Base-by-base conservation (phyloP, 345 rosid genomes). In the Citrus unshiu region DNA sequence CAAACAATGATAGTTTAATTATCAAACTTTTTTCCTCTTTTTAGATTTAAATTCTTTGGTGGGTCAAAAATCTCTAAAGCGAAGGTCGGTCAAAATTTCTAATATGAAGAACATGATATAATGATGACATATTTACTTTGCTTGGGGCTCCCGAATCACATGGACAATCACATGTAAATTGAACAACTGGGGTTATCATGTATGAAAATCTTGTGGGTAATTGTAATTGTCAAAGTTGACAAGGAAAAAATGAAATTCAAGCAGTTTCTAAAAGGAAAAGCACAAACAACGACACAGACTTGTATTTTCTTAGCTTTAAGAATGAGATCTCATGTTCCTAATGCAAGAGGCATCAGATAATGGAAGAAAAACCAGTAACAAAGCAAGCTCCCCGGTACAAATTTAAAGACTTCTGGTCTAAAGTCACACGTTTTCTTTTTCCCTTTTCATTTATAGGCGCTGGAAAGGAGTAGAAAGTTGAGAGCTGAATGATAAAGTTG, bases 1-100 rank as follows among this genome's bases (percentile, higher is more conserved):
- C 76, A 59, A 58, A 73, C 76, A 59, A 73, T 73, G 60, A 61
- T 35, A 39, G 29, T 73, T 73, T 73, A 73, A 59, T 59, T 49
- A 73, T 73, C 34, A 37, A 24, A 73, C 35, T 14, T 71, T 6
- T 29, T 71, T 21, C 1, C 57, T 54, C 34, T 71, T 58, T 37
- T 7, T 6, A 2, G 3, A 24, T 73, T 58, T 39, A 73, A 12
- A 35, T 24, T 59, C 35, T 61, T 27, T 74, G 19, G 30, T 27
- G 60, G 60, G 59, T 62, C 39, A 61, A 61, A 25, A 74, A 25
- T 74, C 59, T 62, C 68, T 22, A 10, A 63, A 60, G 37, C 56
- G 22, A 25, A 29, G 61, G 32, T 29, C 3, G 56, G 70, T 75
- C 70, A 75, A 39, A 27, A 30, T 43, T 24, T 40, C 22, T 61